Evolutionary conservation across 495 filamentous ascomycete genomes (phyloP).

Genomic region (Evansstolkia leycettana): DNA sequence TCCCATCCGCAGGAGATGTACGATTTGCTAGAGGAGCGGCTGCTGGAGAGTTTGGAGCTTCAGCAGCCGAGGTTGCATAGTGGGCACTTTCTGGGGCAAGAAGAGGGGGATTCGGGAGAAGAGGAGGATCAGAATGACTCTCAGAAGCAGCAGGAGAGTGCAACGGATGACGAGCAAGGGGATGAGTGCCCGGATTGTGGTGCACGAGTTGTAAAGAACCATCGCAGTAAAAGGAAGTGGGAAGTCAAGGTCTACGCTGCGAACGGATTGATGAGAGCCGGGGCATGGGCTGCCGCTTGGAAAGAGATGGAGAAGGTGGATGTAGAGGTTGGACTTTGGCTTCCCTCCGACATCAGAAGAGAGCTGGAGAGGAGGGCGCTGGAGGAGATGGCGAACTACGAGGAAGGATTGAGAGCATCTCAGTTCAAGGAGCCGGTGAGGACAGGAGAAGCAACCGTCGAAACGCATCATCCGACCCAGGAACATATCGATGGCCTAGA

Average conservation of each 20-base stretch:
- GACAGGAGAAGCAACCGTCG: background rate
- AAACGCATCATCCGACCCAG: conserved; percentile 1
- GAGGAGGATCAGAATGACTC: conserved; percentile 25
- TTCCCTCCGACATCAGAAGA: conserved; percentile 39
- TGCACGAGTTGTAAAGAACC: conserved; percentile 30
- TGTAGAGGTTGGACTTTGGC: conserved; percentile 72
- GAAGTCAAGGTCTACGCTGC: conserved; percentile 83
- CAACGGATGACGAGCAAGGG: conserved; percentile 26
- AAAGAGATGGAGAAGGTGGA: conserved; percentile 95
- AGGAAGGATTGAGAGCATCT: conserved; percentile 4
- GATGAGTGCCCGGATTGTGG: conserved; percentile 51
- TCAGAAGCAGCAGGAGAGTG: conserved; percentile 26
- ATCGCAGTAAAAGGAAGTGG: conserved; percentile 44
- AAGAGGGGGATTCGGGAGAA: conserved; percentile 27
- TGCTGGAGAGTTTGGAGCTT: conserved; percentile 80
- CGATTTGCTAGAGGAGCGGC: conserved; percentile 79
- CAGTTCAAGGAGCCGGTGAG: conserved; percentile 9
- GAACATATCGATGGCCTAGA: conserved; percentile 9
- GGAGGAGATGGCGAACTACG: conserved; percentile 11
- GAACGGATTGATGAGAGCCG: conserved; percentile 84
- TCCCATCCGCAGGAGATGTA: conserved; percentile 85
- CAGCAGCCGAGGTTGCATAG: conserved; percentile 61
- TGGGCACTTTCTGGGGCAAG: conserved; percentile 50
- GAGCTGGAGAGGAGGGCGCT: conserved; percentile 30
- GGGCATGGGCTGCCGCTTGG: conserved; percentile 91